A percentile compares a stretch with the other conserved stretches of the same genome.
Conservation (phyloP, 1,284 basidiomycete species). For the Trichosporon sp. region DNA sequence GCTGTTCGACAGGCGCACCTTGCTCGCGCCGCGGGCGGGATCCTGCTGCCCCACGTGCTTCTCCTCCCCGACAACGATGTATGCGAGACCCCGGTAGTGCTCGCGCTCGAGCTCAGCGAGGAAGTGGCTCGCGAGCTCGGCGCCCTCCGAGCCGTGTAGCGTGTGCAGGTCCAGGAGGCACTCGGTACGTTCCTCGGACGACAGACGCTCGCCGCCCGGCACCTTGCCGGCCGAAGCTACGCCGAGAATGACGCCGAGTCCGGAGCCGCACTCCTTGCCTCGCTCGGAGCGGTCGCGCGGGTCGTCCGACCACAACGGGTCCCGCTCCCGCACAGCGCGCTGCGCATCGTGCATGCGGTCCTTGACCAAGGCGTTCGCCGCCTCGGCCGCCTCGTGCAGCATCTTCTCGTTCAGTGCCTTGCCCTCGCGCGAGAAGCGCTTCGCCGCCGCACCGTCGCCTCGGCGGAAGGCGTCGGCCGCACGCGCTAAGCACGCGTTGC, state of each 20-base stretch:
- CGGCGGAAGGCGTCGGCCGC: slow-evolving; percentile 93
- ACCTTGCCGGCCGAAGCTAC: slow-evolving; percentile 66
- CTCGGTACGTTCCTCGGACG: slow-evolving; percentile 80
- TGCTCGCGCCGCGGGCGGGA: slow-evolving; percentile 73
- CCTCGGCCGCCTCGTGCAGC: slow-evolving; percentile 76
- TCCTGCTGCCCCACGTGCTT: slow-evolving; percentile 92
- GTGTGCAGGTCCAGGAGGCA: slow-evolving; percentile 79
- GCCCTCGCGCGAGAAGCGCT: slow-evolving; percentile 88
- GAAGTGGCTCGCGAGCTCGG: slow-evolving; percentile 87
- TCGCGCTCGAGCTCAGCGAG: slow-evolving; percentile 84
- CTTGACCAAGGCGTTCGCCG: slow-evolving; percentile 74
- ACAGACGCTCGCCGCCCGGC: slow-evolving; percentile 62
- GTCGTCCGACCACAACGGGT: slow-evolving; percentile 78
- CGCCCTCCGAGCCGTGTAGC: slow-evolving; percentile 86
- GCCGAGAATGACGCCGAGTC: slow-evolving; percentile 82
- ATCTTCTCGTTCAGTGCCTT: slow-evolving; percentile 90
- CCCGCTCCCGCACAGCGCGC: slow-evolving; percentile 70
- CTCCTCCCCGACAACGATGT: slow-evolving; percentile 89
- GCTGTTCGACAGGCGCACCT: slow-evolving; percentile 75
- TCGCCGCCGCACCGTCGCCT: slow-evolving; percentile 91
- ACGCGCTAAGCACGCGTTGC: slow-evolving; percentile 91
- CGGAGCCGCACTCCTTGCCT: slow-evolving; percentile 77
- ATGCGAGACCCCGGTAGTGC: slow-evolving; percentile 81
- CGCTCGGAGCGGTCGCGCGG: slow-evolving; percentile 72
- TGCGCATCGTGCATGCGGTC: slow-evolving; percentile 76